Percentiles rank a stretch among this genome's conserved stretches.
Evolutionary conservation across 352 stramenopile species (phyloP).

Genomic region (Phytophthora cactorum): DNA sequence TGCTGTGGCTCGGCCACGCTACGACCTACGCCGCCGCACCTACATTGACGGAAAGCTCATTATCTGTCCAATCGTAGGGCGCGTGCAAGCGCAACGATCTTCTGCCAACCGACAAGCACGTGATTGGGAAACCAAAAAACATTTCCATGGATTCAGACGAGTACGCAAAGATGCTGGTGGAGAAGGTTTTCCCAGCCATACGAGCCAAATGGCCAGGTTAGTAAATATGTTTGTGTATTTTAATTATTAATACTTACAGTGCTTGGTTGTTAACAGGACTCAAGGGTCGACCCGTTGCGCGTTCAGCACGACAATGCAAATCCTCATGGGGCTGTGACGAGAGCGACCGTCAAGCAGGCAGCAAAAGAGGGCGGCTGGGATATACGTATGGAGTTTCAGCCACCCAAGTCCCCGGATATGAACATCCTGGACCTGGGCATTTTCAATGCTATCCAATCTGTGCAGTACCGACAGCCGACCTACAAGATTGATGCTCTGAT

Average conservation of each 20-base stretch:
- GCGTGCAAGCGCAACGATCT: background rate
- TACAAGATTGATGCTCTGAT: background rate
- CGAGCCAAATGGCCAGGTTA: background rate
- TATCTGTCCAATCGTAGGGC: background rate
- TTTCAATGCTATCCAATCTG: conserved; percentile 1
- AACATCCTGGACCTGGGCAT: background rate
- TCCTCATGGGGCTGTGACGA: background rate
- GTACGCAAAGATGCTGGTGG: conserved; percentile 1
- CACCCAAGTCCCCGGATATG: background rate
- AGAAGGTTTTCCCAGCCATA: conserved; percentile 2
- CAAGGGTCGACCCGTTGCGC: background rate
- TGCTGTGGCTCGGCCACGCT: background rate
- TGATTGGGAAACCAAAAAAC: background rate
- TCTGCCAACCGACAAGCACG: background rate
- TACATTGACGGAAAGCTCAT: background rate
- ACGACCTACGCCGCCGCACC: background rate
- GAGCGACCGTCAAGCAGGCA: background rate
- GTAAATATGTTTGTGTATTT: background rate
- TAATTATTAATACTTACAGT: background rate
- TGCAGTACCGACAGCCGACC: conserved; percentile 3
- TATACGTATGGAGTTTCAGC: conserved; percentile 5
- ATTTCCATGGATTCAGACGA: background rate
- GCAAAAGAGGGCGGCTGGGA: background rate
- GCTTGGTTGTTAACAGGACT: background rate
- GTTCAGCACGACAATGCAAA: conserved; percentile 6